These are phyloP conservation scores for Ilyonectria destructans DNA, from an alignment of 2,329 filamentous ascomycete genomes.

Conservation along the genomic window DNA sequence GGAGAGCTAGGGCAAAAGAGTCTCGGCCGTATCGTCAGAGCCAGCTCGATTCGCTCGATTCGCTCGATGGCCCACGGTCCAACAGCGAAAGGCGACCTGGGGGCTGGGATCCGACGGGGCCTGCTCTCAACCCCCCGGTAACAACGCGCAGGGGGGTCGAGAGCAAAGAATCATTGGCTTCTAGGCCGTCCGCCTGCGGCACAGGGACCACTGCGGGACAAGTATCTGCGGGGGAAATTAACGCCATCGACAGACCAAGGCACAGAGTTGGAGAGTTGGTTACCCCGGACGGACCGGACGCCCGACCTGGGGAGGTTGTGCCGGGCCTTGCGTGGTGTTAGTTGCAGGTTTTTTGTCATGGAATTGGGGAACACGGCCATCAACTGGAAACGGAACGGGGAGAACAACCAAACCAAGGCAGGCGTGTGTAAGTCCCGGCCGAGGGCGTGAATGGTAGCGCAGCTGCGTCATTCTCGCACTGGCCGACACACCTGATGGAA, in stretches of 20 bases:
- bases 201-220: slow-evolving; percentile 13
- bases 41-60: neutral
- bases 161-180: slow-evolving; percentile 30
- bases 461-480: neutral
- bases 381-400: neutral
- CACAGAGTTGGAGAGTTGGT: slow-evolving; percentile 8
- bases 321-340: slow-evolving; percentile 9
- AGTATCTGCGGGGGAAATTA: slow-evolving; percentile 44
- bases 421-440: neutral
- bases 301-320: slow-evolving; percentile 11
- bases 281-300: slow-evolving; percentile 38
- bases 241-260: slow-evolving; percentile 29
- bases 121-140: neutral
- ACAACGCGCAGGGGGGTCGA: neutral
- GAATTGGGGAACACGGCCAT: neutral
- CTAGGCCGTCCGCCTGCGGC: slow-evolving; percentile 33
- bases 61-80: slow-evolving; percentile 26
- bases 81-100: slow-evolving; percentile 39
- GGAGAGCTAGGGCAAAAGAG: slow-evolving; percentile 12
- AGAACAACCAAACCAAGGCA: no score
- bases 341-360: neutral
- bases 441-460: neutral
- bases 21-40: slow-evolving; percentile 3
- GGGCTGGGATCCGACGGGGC: neutral
- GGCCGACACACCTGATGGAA: no score